Percentiles rank a stretch among this genome's conserved stretches.
These are phyloP conservation scores for Ceratocystis eucalypticola DNA, from an alignment of 2,329 filamentous ascomycete species.

Conservation along the genomic window DNA sequence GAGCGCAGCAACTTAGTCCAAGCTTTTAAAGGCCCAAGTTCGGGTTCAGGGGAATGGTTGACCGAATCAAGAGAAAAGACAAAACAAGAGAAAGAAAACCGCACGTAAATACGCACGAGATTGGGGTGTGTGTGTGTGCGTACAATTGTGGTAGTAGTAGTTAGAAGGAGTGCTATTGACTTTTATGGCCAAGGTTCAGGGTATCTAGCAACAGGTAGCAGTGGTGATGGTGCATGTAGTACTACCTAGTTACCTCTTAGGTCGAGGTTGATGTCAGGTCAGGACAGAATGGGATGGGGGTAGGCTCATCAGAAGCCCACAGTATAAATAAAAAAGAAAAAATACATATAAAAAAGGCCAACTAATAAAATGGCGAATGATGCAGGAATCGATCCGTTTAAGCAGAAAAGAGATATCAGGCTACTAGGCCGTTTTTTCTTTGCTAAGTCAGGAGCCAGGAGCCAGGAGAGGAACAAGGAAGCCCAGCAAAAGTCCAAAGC, in stretches of 20 bases:
- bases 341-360: neutral
- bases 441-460: neutral
- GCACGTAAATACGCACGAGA: neutral
- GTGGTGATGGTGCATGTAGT: neutral
- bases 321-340: too few species aligned
- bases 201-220: neutral
- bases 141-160: neutral
- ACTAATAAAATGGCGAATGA: neutral
- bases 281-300: neutral
- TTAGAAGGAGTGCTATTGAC: neutral
- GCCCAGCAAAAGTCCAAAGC: neutral
- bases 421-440: neutral
- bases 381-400: neutral
- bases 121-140: neutral
- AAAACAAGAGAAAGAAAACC: neutral
- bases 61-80: neutral
- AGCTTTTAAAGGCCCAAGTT: conserved; percentile 3
- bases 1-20: neutral
- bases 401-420: neutral
- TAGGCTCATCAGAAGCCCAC: neutral
- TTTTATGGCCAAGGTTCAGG: neutral
- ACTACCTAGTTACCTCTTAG: neutral
- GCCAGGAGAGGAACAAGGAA: neutral
- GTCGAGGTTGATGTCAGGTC: neutral
- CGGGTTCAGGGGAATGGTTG: neutral